These are phyloP conservation scores for Chimonanthus praecox DNA, from an alignment of 164 flowering plant species.

Conservation along the genomic window DNA sequence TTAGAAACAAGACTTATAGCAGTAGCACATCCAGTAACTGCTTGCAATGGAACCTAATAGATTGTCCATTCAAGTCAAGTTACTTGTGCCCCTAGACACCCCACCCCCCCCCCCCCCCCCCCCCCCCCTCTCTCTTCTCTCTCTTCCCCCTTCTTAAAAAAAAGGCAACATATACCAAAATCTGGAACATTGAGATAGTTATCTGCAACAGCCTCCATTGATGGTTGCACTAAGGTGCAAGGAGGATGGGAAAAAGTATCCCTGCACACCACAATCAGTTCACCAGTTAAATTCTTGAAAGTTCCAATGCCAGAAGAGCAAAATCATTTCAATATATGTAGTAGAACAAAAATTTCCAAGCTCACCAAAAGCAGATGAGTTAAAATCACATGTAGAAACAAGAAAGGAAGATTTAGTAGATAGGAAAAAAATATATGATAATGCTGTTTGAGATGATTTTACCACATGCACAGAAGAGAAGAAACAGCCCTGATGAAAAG, in stretches of 20 bases:
- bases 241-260: conserved; percentile 93
- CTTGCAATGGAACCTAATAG: not conserved
- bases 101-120: no score
- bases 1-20: not conserved
- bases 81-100: not conserved
- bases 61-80: not conserved
- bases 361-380: no score
- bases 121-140: no score
- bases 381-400: no score
- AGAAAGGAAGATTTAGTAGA: no score
- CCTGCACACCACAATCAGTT: conserved; percentile 38
- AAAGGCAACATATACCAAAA: conserved; percentile 50
- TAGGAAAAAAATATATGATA: no score
- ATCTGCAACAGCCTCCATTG: conserved; percentile 46
- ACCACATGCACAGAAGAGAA: no score
- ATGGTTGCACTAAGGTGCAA: conserved; percentile 89
- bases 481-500: no score
- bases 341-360: not conserved
- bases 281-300: not conserved
- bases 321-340: not conserved
- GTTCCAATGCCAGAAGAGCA: not conserved
- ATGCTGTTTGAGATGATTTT: no score
- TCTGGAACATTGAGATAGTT: conserved; percentile 46
- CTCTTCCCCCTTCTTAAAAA: not conserved
- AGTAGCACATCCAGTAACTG: not conserved